Evolutionary conservation across 495 filamentous ascomycete genomes (phyloP).

Genomic region (Penicillium manginii): DNA sequence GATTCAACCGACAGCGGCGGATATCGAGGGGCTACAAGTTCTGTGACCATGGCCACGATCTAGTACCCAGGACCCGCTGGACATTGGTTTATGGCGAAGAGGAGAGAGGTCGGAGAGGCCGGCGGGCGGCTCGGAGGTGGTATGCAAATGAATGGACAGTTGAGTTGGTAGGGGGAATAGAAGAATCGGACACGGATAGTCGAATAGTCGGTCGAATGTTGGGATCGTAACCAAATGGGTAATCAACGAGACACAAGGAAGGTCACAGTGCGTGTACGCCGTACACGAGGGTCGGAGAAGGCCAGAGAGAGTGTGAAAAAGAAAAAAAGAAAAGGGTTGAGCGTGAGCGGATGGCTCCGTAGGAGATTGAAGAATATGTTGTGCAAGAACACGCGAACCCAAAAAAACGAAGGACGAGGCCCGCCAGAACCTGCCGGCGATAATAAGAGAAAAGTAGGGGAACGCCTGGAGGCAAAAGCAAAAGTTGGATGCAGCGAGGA

Average conservation of each 20-base stretch:
- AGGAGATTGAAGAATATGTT: no score
- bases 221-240: not conserved
- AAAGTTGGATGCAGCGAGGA: not conserved
- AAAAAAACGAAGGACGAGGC: not conserved
- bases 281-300: conserved; percentile 11
- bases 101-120: conserved; percentile 6
- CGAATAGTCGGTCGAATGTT: not conserved
- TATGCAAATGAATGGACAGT: not conserved
- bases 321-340: conserved; percentile 11
- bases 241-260: not conserved
- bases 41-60: conserved; percentile 56
- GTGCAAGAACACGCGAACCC: not conserved
- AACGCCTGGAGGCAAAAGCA: conserved; percentile 4
- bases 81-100: conserved; percentile 45
- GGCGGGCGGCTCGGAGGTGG: not conserved
- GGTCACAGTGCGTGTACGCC: conserved; percentile 7
- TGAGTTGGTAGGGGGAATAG: no score
- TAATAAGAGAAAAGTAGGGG: conserved; percentile 14
- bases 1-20: conserved; percentile 38
- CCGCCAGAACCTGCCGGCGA: not conserved
- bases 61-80: conserved; percentile 46
- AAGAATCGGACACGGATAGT: no score
- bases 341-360: conserved; percentile 1
- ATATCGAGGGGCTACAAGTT: conserved; percentile 46
- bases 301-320: not conserved